phyloP scores from a whole-genome alignment of 176 grass and related monocot genomes.

The Oryza australiensis region DNA sequence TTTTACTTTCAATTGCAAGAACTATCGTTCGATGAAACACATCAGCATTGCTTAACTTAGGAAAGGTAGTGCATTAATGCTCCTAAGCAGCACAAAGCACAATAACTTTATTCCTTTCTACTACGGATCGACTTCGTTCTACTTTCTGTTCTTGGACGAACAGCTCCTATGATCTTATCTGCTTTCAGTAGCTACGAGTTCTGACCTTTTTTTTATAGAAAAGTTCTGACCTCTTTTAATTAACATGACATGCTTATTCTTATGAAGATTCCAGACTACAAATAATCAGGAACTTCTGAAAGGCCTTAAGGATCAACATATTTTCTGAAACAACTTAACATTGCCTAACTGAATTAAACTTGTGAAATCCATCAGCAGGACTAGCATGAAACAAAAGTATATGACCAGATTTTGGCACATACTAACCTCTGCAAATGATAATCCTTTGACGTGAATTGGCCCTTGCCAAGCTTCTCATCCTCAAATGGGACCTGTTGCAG shows the following conservation, averaged over 20 bases:
- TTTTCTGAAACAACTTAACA: background rate
- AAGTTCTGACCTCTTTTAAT: background rate
- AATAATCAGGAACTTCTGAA: background rate
- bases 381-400: background rate
- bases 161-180: background rate
- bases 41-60: background rate
- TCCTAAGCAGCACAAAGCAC: too few species aligned
- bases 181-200: background rate
- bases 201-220: background rate
- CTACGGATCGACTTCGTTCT: background rate
- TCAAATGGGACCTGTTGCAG: conserved; percentile 73
- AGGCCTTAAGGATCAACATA: background rate
- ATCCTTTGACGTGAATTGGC: conserved; percentile 66
- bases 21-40: background rate
- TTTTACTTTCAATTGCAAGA: background rate
- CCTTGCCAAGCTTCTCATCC: conserved; percentile 77
- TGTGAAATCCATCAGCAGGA: background rate
- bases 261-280: background rate
- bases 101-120: background rate
- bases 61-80: background rate
- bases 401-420: background rate
- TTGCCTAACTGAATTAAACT: background rate
- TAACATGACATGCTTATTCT: conserved; percentile 5
- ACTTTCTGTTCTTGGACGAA: background rate
- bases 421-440: conserved; percentile 86